Evolutionary conservation across 1,284 basidiomycete species (phyloP).

Genomic region (Heterobasidion annosum): DNA sequence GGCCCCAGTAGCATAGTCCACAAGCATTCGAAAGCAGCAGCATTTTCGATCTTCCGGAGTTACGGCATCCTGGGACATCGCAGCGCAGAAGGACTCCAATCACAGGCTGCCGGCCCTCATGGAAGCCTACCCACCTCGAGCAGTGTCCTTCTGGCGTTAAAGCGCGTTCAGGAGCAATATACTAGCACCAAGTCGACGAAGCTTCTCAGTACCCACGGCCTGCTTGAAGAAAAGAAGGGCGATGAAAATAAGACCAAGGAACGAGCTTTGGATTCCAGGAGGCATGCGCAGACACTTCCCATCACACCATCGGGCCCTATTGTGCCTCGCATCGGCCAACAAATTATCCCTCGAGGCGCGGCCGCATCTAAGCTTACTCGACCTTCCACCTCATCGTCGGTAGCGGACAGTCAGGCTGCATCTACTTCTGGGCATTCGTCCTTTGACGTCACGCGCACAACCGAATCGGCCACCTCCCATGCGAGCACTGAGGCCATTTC

Average conservation of each 20-base stretch:
- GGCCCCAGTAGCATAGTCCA: constrained; percentile 65
- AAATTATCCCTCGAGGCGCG: neutral
- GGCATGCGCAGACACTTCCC: neutral
- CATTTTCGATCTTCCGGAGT: constrained; percentile 66
- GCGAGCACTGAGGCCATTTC: neutral
- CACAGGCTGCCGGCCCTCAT: neutral
- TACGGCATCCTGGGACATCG: constrained; percentile 31
- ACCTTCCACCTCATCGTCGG: neutral
- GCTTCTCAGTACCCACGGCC: constrained; percentile 56
- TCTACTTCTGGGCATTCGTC: constrained; percentile 4
- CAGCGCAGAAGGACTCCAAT: constrained; percentile 4
- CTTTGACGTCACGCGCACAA: constrained; percentile 6
- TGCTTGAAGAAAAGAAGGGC: constrained; percentile 39
- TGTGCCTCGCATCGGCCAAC: constrained; percentile 1
- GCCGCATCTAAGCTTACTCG: neutral
- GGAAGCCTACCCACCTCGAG: constrained; percentile 26
- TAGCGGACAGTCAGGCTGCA: neutral
- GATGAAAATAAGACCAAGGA: constrained; percentile 5
- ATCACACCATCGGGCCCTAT: neutral
- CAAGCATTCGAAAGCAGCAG: constrained; percentile 67
- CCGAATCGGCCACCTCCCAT: constrained; percentile 4
- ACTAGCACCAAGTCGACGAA: constrained; percentile 71
- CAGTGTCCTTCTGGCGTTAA: constrained; percentile 59
- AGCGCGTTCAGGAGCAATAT: constrained; percentile 65
- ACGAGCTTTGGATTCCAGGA: neutral